phyloP scores from a whole-genome alignment of 495 filamentous ascomycete species.

The Amphirosellinia nigrospora region DNA sequence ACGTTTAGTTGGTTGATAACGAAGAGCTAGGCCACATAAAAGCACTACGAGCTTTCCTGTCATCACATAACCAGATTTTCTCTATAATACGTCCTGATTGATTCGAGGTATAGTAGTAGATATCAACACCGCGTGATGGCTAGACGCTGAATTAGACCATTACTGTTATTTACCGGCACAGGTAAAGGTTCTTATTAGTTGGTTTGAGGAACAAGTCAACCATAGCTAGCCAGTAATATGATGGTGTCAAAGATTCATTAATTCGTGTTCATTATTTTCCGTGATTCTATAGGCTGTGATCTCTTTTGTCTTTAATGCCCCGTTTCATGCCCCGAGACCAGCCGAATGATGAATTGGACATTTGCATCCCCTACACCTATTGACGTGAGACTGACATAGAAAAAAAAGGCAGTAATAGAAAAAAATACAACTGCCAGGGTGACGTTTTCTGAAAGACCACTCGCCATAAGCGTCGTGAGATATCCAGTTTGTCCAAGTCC shows the following conservation, averaged over 20 bases:
- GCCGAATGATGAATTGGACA: slow-evolving; percentile 19
- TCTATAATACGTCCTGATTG: too few species aligned
- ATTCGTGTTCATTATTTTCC: slow-evolving; percentile 43
- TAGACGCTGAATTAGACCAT: too few species aligned
- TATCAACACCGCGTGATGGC: too few species aligned
- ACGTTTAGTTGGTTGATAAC: neutral
- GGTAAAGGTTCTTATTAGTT: too few species aligned
- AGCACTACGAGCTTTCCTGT: neutral
- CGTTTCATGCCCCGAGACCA: slow-evolving; percentile 16
- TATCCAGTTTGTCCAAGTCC: slow-evolving; percentile 25
- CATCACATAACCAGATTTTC: neutral
- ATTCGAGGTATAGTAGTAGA: neutral
- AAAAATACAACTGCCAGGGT: slow-evolving; percentile 16
- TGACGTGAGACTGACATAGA: slow-evolving; percentile 11
- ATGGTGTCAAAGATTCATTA: slow-evolving; percentile 31
- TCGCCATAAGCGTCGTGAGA: slow-evolving; percentile 5
- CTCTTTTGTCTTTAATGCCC: slow-evolving; percentile 22
- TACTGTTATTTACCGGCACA: neutral
- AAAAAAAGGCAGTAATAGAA: slow-evolving; percentile 14
- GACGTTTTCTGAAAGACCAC: slow-evolving; percentile 13
- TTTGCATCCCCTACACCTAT: slow-evolving; percentile 18
- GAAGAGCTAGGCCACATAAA: neutral
- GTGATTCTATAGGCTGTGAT: slow-evolving; percentile 37
- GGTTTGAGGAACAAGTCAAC: neutral
- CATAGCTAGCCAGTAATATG: neutral